These are phyloP conservation scores for Zygosaccharomyces gambellarensis DNA, from an alignment of 805 yeast genomes.

Conservation along the genomic window DNA sequence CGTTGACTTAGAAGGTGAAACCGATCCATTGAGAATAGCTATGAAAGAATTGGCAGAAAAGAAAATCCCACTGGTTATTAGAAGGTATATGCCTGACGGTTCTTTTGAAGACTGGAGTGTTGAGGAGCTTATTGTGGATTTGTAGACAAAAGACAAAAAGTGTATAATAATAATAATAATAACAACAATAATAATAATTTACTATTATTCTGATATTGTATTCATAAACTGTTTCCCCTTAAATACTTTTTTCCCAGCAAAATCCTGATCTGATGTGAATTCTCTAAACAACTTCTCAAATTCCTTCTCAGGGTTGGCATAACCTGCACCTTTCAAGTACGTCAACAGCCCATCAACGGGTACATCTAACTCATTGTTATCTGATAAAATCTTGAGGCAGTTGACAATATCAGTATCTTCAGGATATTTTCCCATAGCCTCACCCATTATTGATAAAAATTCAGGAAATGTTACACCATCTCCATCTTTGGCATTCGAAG, in stretches of 20 bases:
- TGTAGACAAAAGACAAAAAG: constrained; percentile 29
- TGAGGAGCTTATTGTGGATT: constrained; percentile 91
- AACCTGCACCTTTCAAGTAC: constrained; percentile 45
- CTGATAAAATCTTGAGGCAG: constrained; percentile 52
- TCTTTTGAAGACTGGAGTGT: constrained; percentile 98
- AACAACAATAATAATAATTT: neutral
- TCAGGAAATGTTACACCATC: constrained; percentile 54
- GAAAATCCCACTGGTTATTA: constrained; percentile 89
- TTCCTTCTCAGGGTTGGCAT: constrained; percentile 36
- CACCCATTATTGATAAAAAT: constrained; percentile 59
- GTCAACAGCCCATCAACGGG: constrained; percentile 46
- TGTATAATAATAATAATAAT: constrained; percentile 2
- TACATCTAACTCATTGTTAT: constrained; percentile 39
- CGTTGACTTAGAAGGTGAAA: constrained; percentile 97
- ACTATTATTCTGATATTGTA: constrained; percentile 35
- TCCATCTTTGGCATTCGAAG: constrained; percentile 16
- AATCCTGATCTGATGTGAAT: constrained; percentile 49
- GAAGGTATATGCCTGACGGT: constrained; percentile 96
- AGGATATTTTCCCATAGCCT: constrained; percentile 47
- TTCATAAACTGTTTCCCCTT: constrained; percentile 60
- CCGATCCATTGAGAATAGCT: constrained; percentile 97
- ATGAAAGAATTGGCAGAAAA: constrained; percentile 93
- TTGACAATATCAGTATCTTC: constrained; percentile 48
- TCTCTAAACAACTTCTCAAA: constrained; percentile 49
- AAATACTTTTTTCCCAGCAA: constrained; percentile 56